A percentile compares a stretch with the other conserved stretches of the same genome.
phyloP scores from a whole-genome alignment of 768 basidiomycete genomes.

The Boletus barrowsii region DNA sequence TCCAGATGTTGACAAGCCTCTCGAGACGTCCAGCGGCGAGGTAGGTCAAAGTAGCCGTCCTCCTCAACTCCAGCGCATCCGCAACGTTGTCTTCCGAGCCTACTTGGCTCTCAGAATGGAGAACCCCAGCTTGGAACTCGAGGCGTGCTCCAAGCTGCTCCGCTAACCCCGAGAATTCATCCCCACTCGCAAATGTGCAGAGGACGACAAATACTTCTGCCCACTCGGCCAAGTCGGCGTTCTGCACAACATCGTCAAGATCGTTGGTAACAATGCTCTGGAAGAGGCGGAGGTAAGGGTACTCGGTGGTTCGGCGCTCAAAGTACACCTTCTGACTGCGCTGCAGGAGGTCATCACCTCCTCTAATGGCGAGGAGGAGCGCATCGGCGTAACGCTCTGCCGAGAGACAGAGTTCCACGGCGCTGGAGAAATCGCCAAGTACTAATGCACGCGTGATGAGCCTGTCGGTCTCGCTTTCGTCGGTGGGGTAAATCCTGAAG shows the following conservation, averaged over 20 bases:
- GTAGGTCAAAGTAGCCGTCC: slow-evolving; percentile 90
- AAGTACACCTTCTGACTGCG: slow-evolving; percentile 94
- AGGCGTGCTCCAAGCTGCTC: slow-evolving; percentile 91
- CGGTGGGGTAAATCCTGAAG: slow-evolving; percentile 86
- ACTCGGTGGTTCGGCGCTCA: slow-evolving; percentile 65
- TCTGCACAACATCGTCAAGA: slow-evolving; percentile 90
- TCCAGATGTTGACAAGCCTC: slow-evolving; percentile 87
- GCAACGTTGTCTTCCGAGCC: slow-evolving; percentile 36
- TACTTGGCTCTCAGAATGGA: slow-evolving; percentile 48
- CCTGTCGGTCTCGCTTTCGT: slow-evolving; percentile 84
- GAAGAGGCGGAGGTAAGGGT: slow-evolving; percentile 91
- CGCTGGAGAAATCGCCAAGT: slow-evolving; percentile 91
- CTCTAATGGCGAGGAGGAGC: slow-evolving; percentile 87
- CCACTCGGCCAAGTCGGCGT: slow-evolving; percentile 94
- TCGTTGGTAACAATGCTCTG: slow-evolving; percentile 93
- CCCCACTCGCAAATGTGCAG: slow-evolving; percentile 85
- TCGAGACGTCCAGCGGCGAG: slow-evolving; percentile 89
- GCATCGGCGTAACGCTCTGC: slow-evolving; percentile 92
- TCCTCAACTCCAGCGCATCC: slow-evolving; percentile 52
- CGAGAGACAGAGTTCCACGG: slow-evolving; percentile 88
- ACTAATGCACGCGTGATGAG: slow-evolving; percentile 92
- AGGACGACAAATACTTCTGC: slow-evolving; percentile 94
- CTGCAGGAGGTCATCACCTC: slow-evolving; percentile 81
- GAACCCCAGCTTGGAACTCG: slow-evolving; percentile 75
- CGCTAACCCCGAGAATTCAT: slow-evolving; percentile 83